Conservation (phyloP, 2,329 filamentous ascomycete species). For the Fusarium sp. region DNA sequence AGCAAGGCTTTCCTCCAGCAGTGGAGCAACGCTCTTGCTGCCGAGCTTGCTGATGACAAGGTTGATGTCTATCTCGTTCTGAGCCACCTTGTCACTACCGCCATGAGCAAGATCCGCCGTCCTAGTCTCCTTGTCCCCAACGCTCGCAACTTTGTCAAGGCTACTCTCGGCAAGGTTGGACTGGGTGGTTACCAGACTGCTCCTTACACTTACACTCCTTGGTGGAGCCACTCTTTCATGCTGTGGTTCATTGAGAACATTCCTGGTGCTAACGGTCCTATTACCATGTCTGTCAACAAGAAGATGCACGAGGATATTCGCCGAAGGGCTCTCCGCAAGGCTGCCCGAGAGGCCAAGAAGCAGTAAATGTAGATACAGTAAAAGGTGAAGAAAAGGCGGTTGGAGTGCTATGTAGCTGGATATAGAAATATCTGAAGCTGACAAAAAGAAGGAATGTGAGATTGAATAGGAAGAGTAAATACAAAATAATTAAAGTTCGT, state of each 20-base stretch:
- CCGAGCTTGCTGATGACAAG: conserved; percentile 82
- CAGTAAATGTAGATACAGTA: conserved; percentile 48
- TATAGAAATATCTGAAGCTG: not conserved
- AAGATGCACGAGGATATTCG: conserved; percentile 87
- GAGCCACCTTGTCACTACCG: conserved; percentile 91
- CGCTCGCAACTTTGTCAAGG: conserved; percentile 82
- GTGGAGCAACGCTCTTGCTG: conserved; percentile 88
- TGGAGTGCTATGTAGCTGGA: not conserved
- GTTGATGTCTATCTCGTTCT: conserved; percentile 92
- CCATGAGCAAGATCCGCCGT: conserved; percentile 95
- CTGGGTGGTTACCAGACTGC: conserved; percentile 81
- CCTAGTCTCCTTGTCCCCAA: conserved; percentile 82
- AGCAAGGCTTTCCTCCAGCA: conserved; percentile 98
- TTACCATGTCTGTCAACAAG: conserved; percentile 63
- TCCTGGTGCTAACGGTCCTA: conserved; percentile 60
- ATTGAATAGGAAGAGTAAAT: not conserved
- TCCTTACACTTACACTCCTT: conserved; percentile 88
- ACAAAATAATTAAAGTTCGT: not conserved
- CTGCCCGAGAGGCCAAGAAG: conserved; percentile 83
- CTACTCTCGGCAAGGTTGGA: conserved; percentile 84
- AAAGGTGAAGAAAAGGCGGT: not conserved
- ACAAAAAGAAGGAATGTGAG: conserved; percentile 9
- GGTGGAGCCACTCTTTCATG: conserved; percentile 91
- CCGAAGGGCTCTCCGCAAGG: conserved; percentile 83
- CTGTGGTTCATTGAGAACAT: conserved; percentile 80